Base-by-base conservation (phyloP, 179 eudicot species). In the Gypsophila paniculata region DNA sequence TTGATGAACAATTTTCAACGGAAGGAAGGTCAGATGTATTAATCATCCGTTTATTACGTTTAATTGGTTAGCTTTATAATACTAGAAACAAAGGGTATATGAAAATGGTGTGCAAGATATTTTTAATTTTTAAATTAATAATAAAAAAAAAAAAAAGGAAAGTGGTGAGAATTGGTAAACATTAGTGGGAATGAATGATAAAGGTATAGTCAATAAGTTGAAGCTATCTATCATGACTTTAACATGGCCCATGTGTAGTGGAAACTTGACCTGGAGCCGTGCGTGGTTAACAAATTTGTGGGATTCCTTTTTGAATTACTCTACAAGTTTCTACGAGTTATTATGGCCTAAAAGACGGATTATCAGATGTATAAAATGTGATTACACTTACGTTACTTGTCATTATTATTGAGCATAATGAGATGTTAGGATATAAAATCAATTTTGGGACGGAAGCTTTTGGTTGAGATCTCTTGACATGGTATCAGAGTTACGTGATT, bases 131-230 rank as follows among this genome's bases (percentile, higher is more conserved):
- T 60, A 23, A 26, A 60, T 59, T 1, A 2, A 59, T 59, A 8
- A 13, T 36, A 10, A 18, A 18, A 38, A 44, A 38, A 39, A 8
- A 14, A 64, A 21, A 38, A 38, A 18, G 67, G 36, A 21, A 65
- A 2, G 22, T 13, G 34, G 34, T 22, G 36, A 65, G 52, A 44
- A 65, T 65, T 42, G 9, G 53, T 42, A 42, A 39, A 21, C 52
- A 61, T 63, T n/a, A 61, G 67, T 36, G 23, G 48, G 67, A 36
- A 63, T 36, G 67, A 63, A 63, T 63, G 67, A 63, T 49, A 63
- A 63, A 21, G 67, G 34, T 29, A 63, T 63, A 36, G 67, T 63
- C 15, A 36, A 21, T 63, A 36, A 36, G 44, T 36, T 9, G 48
- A 63, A 36, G 23, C 12, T 58, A 22, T 7, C 61, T 6, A 58